These are phyloP conservation scores for Sicyos baderoa DNA, from an alignment of 306 rosid genomes.

Conservation along the genomic window DNA sequence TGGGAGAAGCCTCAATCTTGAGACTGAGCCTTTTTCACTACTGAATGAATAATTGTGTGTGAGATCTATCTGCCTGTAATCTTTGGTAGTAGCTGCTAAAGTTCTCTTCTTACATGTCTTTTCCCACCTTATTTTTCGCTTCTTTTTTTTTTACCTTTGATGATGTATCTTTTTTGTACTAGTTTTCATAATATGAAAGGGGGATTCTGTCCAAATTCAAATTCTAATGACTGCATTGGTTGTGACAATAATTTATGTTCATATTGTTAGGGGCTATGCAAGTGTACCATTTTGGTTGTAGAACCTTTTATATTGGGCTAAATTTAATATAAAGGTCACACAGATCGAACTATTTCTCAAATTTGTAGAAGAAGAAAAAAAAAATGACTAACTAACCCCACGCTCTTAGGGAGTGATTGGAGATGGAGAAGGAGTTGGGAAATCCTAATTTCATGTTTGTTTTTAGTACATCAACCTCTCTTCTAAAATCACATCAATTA, in stretches of 20 bases:
- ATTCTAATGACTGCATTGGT: neutral
- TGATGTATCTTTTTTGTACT: conserved; percentile 1
- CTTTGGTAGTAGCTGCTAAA: conserved; percentile 2
- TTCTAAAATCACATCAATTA: too few species aligned
- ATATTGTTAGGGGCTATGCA: neutral
- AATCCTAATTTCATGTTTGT: too few species aligned
- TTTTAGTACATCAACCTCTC: too few species aligned
- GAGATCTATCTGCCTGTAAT: neutral
- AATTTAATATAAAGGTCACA: too few species aligned
- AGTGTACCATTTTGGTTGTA: neutral
- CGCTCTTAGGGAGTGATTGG: too few species aligned
- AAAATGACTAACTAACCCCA: too few species aligned
- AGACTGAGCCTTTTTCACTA: neutral
- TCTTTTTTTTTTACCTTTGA: neutral
- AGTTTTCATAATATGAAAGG: neutral
- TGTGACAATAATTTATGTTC: neutral
- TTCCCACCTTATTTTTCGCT: too few species aligned
- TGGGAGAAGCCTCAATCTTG: conserved; percentile 30
- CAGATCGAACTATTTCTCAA: too few species aligned
- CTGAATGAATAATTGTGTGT: conserved; percentile 14
- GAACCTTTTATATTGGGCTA: too few species aligned
- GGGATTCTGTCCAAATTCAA: neutral
- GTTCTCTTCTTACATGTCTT: neutral
- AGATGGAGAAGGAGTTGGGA: too few species aligned
- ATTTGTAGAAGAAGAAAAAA: too few species aligned